Base-by-base conservation (phyloP, 2,329 filamentous ascomycete genomes). In the Aureobasidium sp. region DNA sequence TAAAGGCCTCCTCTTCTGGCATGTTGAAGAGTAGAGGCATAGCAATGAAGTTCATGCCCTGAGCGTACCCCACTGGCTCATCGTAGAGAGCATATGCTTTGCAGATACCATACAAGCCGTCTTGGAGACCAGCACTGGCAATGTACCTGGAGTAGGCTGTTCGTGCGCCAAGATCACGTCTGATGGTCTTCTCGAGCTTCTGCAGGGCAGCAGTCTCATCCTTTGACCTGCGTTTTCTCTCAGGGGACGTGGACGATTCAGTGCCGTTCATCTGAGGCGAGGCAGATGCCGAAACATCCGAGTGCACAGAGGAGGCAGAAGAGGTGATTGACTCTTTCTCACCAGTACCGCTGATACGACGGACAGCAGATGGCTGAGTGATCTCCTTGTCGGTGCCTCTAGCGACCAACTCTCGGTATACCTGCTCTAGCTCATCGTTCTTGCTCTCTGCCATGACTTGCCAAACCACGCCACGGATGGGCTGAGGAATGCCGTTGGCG, bases 1-100 rank as follows among this genome's bases (percentile, higher is more conserved):
- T 94, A 71, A 99, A 99, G 0, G 94, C 93, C 76, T 99, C 94
- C 71, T 96, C 91, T 76, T 97, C 93, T 2, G 92, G 89, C 92
- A 97, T 96, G 73, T 97, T 97, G 78, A 99, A 97, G 1, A 99
- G 80, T 20, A 99, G 75, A 27, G 95, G 94, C 91, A 97, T 97
- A 53, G 91, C 89, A 64, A 99, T 85, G 71, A 99, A 99, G 72
- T 97, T 99, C 89, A 99, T 97, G 71, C 94, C 94, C 75, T 99
- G 94, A 0, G 95, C 93, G 74, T 99, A 99, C 36, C 94, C 93
- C 39, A 99, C 94, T 8, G 82, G 88, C 70, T 96, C 91, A 70
- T 99, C 94, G 68, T 92, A 97, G 34, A 99, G 80, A 15, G 94
- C 94, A 76, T 99, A 99, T 1, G 94, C 92, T 75, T 97, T 99